Evolutionary conservation across 176 grass and related monocot genomes (phyloP).

Genomic region (Eremochloa ophiuroides): DNA sequence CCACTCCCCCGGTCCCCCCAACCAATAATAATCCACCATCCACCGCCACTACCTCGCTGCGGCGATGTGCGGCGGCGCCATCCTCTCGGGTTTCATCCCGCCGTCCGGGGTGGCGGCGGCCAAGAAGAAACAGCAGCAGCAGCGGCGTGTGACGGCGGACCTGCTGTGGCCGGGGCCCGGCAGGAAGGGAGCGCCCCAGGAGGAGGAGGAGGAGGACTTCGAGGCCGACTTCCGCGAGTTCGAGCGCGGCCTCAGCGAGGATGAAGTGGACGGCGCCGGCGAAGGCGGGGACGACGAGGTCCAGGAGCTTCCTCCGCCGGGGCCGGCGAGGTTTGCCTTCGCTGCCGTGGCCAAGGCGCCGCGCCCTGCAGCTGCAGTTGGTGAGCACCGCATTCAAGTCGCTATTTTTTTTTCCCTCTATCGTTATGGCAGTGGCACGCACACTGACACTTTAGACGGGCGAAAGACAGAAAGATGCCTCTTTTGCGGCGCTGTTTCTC

Average conservation of each 20-base stretch:
- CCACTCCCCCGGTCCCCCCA: too few species aligned
- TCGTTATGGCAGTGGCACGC: background rate
- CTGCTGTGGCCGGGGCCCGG: conserved; percentile 36
- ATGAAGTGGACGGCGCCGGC: background rate
- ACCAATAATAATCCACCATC: background rate
- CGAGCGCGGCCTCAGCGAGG: conserved; percentile 30
- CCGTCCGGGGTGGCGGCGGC: conserved; percentile 17
- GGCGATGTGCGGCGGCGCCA: conserved; percentile 75
- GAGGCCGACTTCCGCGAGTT: conserved; percentile 78
- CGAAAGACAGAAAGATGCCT: background rate
- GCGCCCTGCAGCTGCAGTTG: background rate
- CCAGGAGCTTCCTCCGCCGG: conserved; percentile 16
- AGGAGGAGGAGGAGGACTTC: conserved; percentile 35
- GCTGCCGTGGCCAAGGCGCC: background rate
- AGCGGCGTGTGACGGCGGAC: conserved; percentile 23
- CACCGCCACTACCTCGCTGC: background rate
- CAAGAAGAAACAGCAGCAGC: conserved; percentile 8
- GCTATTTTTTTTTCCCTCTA: background rate
- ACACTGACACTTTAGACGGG: background rate
- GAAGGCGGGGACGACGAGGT: conserved; percentile 12
- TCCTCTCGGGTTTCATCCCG: conserved; percentile 66
- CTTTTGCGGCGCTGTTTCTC: background rate
- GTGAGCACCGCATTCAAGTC: conserved; percentile 32
- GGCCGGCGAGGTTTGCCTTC: background rate
- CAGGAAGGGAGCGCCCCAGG: background rate